Base-by-base conservation (phyloP, 345 rosid species). In the Citrus australasica region DNA sequence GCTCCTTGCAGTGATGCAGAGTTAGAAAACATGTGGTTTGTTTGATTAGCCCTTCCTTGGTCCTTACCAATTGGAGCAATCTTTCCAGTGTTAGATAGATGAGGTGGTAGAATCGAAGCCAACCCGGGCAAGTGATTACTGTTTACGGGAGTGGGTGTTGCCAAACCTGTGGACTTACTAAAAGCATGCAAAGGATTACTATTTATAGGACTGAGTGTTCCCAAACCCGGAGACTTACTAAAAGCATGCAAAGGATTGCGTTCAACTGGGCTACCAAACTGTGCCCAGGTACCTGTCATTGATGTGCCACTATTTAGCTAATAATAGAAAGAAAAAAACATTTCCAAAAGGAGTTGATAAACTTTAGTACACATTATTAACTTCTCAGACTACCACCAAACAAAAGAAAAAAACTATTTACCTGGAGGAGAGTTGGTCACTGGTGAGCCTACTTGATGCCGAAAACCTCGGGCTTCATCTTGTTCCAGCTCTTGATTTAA, bases 361-460 rank as follows among this genome's bases (percentile, higher is more conserved):
- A 48, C 37, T 27, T 74, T 17, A 72, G 38, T 42, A 68, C 28
- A 73, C 61, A 55, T 22, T 38, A 5, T 53, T 67, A 53, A 73
- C 69, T 48, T 68, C 48, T 56, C 62, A 64, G 17, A 76, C 28
- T 65, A 75, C 38, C 33, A 46, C 35, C 35, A 71, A 73, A 63
- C 67, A 37, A 58, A 73, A 11, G 28, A 74, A 73, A 60, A 73
- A 55, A 58, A 35, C 60, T 69, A 37, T 70, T 69, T 82, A 95
- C 99, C 98, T 25, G 98, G 97, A 69, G 99, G 97, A 79, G 99
- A 93, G 82, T 76, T 92, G 64, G 94, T 68, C 61, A 91, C 83
- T 1, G 93, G 98, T 48, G 98, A 91, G 66, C 89, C 94, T 60
- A 91, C 80, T 78, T 88, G 95, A 78, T 87, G 92, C 25, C 85